Conservation (phyloP, 208 protist genomes). For the Strigomonas galati region DNA sequence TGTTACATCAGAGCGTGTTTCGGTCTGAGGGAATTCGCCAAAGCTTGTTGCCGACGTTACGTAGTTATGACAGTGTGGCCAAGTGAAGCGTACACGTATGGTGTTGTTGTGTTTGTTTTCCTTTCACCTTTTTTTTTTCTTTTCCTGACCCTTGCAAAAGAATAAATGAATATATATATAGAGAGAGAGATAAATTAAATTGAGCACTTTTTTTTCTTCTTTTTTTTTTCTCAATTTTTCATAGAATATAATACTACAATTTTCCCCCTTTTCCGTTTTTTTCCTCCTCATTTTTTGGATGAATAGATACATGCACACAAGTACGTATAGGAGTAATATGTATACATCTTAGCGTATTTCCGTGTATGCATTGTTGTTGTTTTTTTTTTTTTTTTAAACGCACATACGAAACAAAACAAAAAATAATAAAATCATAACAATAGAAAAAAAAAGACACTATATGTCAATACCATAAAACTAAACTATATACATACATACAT, state of each 20-base stretch:
- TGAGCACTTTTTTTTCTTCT: not conserved
- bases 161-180: constrained; percentile 5
- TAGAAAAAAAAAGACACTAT: constrained; percentile 3
- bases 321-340: not conserved
- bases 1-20: constrained; percentile 87
- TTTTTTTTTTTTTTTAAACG: not conserved
- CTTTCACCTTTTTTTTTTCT: constrained; percentile 11
- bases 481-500: constrained; percentile 7
- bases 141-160: not conserved
- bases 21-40: constrained; percentile 70
- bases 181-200: not conserved
- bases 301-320: not conserved
- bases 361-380: not conserved
- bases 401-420: not conserved
- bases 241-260: constrained; percentile 4
- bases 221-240: not conserved
- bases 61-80: constrained; percentile 80
- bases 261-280: not conserved
- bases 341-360: constrained; percentile 2
- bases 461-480: not conserved
- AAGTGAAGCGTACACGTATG: constrained; percentile 50
- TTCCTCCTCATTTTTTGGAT: not conserved
- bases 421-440: not conserved
- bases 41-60: constrained; percentile 73
- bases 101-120: constrained; percentile 13